Evolutionary conservation across 2,329 filamentous ascomycete genomes (phyloP).

Genomic region (Scedosporium aurantiacum): DNA sequence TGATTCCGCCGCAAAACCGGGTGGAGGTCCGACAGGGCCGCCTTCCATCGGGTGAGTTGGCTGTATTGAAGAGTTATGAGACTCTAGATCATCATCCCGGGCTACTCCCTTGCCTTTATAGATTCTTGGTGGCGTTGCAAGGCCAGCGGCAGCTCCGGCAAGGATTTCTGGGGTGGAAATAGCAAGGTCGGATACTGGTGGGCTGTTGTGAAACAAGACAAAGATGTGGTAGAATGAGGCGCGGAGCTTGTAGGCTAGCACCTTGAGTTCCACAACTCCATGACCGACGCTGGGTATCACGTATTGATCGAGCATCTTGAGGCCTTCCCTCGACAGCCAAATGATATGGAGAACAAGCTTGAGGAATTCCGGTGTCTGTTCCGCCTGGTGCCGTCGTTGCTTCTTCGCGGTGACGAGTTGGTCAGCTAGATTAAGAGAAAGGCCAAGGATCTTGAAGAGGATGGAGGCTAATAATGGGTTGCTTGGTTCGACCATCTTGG

Average conservation of each 20-base stretch:
- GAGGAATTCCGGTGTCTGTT: constrained; percentile 67
- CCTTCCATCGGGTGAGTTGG: constrained; percentile 42
- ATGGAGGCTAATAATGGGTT: constrained; percentile 72
- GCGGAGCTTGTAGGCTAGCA: constrained; percentile 80
- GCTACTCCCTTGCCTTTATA: constrained; percentile 40
- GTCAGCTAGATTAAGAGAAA: constrained; percentile 78
- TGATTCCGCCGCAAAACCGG: constrained; percentile 35
- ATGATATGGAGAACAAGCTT: constrained; percentile 81
- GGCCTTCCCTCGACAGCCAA: constrained; percentile 87
- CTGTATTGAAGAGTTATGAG: constrained; percentile 33
- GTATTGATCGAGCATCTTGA: constrained; percentile 78
- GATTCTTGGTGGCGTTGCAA: constrained; percentile 22
- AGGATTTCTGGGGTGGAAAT: constrained; percentile 35
- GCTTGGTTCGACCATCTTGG: constrained; percentile 64
- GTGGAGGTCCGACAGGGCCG: constrained; percentile 45
- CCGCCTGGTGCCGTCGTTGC: constrained; percentile 68
- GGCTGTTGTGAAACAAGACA: constrained; percentile 89
- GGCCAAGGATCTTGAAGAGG: constrained; percentile 81
- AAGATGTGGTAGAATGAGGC: constrained; percentile 96
- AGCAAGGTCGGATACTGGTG: constrained; percentile 55
- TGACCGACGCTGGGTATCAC: constrained; percentile 74
- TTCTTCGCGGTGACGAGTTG: constrained; percentile 76
- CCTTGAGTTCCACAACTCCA: constrained; percentile 66
- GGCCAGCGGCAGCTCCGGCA: constrained; percentile 21
- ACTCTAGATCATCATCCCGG: constrained; percentile 31